Evolutionary conservation across 2,329 filamentous ascomycete genomes (phyloP).

Genomic region (Botrytis sinoallii): DNA sequence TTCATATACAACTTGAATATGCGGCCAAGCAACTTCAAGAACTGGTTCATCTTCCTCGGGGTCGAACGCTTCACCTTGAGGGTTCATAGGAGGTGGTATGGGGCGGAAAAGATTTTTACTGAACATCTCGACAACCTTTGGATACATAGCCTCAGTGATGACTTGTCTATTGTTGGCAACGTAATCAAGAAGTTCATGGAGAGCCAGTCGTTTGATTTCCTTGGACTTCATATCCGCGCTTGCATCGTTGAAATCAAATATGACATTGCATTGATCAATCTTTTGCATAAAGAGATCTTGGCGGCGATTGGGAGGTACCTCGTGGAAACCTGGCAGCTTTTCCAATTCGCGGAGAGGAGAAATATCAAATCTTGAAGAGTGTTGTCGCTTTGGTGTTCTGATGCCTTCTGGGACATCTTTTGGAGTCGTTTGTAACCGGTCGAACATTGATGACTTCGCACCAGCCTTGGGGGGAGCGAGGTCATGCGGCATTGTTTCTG

Average conservation of each 20-base stretch:
- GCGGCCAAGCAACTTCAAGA: conserved; percentile 96
- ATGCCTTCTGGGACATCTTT: conserved; percentile 96
- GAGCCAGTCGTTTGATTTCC: conserved; percentile 94
- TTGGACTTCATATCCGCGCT: conserved; percentile 99
- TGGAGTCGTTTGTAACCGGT: conserved; percentile 86
- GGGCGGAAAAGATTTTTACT: conserved; percentile 97
- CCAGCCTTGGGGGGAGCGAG: conserved; percentile 90
- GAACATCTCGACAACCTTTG: conserved; percentile 98
- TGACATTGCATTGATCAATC: conserved; percentile 99
- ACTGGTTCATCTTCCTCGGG: conserved; percentile 98
- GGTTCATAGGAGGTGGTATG: conserved; percentile 94
- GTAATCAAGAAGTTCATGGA: conserved; percentile 96
- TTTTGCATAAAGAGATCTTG: conserved; percentile 99
- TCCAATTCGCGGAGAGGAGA: conserved; percentile 95
- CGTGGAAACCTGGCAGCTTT: conserved; percentile 95
- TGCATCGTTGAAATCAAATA: conserved; percentile 99
- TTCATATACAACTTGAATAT: conserved; percentile 99
- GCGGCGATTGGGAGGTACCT: conserved; percentile 89
- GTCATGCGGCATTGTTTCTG: conserved; percentile 97
- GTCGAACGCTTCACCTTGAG: conserved; percentile 96
- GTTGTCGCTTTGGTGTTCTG: conserved; percentile 91
- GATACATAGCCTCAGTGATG: conserved; percentile 99
- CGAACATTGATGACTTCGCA: conserved; percentile 83
- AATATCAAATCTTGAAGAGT: conserved; percentile 96
- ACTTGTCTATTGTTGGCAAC: conserved; percentile 98